A percentile compares a stretch with the other conserved stretches of the same genome.
Evolutionary conservation across 192 early-diverging fungal genomes (phyloP).

Genomic region (Coemansia sp.): DNA sequence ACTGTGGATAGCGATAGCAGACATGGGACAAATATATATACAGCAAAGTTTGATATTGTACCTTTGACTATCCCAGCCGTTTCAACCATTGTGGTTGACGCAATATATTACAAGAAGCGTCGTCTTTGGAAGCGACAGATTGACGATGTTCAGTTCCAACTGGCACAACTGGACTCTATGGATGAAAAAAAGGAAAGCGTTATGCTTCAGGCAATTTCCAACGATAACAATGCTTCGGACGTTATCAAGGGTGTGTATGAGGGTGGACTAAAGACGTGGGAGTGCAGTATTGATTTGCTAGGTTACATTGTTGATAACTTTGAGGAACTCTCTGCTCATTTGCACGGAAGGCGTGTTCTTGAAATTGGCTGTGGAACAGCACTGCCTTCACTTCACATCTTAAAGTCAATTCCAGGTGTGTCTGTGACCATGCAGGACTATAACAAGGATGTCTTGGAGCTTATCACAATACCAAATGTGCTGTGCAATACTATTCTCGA

Average conservation of each 20-base stretch:
- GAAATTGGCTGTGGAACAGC: constrained; percentile 91
- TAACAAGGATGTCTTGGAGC: constrained; percentile 83
- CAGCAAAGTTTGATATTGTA: constrained; percentile 25
- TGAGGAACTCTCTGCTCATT: background rate
- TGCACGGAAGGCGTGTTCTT: constrained; percentile 14
- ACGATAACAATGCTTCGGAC: constrained; percentile 57
- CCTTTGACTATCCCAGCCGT: constrained; percentile 31
- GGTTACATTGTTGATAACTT: constrained; percentile 60
- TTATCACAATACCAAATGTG: constrained; percentile 91
- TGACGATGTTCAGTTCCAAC: constrained; percentile 81
- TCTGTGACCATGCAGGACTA: constrained; percentile 90
- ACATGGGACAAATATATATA: background rate
- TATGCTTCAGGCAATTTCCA: constrained; percentile 35
- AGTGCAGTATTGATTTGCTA: constrained; percentile 88
- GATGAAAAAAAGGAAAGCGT: constrained; percentile 46
- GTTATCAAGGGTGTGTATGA: constrained; percentile 91
- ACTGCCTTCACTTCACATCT: constrained; percentile 79
- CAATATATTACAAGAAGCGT: constrained; percentile 30
- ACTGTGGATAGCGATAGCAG: background rate
- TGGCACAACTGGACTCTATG: constrained; percentile 73
- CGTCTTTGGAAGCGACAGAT: constrained; percentile 70
- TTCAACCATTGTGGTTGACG: constrained; percentile 44
- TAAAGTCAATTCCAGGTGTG: constrained; percentile 52
- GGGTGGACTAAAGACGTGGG: constrained; percentile 97
- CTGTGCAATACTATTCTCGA: constrained; percentile 73